phyloP scores from a whole-genome alignment of 2,329 filamentous ascomycete genomes.

The Penicillium sp. region DNA sequence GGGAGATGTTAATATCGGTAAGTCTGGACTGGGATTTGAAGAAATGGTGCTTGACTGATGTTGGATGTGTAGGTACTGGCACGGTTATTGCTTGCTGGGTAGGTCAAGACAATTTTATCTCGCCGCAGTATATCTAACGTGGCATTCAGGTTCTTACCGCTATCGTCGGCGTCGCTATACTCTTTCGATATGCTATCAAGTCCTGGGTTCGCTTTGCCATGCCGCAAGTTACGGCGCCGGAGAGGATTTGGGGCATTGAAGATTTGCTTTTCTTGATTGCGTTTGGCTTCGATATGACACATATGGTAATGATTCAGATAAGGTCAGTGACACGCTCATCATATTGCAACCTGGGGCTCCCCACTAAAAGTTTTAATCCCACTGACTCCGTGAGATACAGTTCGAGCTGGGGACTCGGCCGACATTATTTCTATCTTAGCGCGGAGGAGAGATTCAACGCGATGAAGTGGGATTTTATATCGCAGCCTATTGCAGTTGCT shows the following conservation, averaged over 20 bases:
- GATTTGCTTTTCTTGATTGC: slow-evolving; percentile 36
- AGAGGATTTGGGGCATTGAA: slow-evolving; percentile 39
- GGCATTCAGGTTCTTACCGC: slow-evolving; percentile 22
- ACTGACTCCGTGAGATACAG: slow-evolving; percentile 16
- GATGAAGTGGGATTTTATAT: slow-evolving; percentile 31
- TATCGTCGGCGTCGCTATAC: slow-evolving; percentile 24
- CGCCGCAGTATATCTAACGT: slow-evolving; percentile 1
- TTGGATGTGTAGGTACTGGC: slow-evolving; percentile 12
- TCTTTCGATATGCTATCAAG: slow-evolving; percentile 32
- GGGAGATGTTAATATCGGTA: slow-evolving; percentile 29
- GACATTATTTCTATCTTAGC: slow-evolving; percentile 38
- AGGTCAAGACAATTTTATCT: not conserved
- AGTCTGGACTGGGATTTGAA: slow-evolving; percentile 1
- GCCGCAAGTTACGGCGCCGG: slow-evolving; percentile 36
- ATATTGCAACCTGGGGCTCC: too few relatives aligned
- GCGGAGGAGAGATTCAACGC: slow-evolving; percentile 27
- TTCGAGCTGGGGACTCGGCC: slow-evolving; percentile 35
- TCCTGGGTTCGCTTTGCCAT: slow-evolving; percentile 38
- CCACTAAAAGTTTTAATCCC: too few relatives aligned
- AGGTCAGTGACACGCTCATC: slow-evolving; percentile 26
- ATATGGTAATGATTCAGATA: slow-evolving; percentile 37
- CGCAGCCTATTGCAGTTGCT: slow-evolving; percentile 32
- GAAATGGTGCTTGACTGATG: not conserved
- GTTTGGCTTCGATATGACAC: slow-evolving; percentile 36
- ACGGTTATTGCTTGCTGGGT: slow-evolving; percentile 28